A percentile compares a stretch with the other conserved stretches of the same genome.
phyloP scores from a whole-genome alignment of 441 rosid species.

The Populus hybrid region DNA sequence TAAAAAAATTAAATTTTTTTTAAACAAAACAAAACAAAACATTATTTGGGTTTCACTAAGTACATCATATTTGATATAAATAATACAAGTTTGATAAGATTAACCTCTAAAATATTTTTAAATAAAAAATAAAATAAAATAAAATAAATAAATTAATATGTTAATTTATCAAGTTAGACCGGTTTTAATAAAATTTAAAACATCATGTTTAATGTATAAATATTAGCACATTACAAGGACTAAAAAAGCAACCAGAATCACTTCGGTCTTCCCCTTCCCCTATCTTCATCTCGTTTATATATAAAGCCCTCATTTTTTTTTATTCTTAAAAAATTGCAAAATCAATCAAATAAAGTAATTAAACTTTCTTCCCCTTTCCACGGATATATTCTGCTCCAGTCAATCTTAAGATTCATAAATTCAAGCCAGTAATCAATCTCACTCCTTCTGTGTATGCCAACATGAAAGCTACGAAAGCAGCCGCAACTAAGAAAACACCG shows the following conservation, averaged over 20 bases:
- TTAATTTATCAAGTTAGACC: background rate
- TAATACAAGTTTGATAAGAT: background rate
- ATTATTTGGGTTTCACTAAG: background rate
- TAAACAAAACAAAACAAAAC: no score
- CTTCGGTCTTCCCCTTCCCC: background rate
- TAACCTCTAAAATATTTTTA: no score
- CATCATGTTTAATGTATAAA: background rate
- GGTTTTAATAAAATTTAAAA: no score
- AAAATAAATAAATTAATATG: no score
- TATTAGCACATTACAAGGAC: background rate
- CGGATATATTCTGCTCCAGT: background rate
- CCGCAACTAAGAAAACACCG: constrained; percentile 27
- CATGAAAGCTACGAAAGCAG: constrained; percentile 44
- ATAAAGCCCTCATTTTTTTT: background rate
- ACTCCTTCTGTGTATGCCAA: background rate
- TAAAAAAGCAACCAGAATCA: background rate
- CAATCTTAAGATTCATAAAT: background rate
- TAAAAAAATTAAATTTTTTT: no score
- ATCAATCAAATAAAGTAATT: background rate
- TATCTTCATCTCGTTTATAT: background rate
- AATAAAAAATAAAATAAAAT: no score
- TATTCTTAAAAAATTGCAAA: no score
- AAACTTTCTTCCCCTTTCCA: background rate
- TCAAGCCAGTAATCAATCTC: background rate
- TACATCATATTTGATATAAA: no score